Evolutionary conservation across 495 filamentous ascomycete species (phyloP).

Genomic region (Penicillium arizonense): DNA sequence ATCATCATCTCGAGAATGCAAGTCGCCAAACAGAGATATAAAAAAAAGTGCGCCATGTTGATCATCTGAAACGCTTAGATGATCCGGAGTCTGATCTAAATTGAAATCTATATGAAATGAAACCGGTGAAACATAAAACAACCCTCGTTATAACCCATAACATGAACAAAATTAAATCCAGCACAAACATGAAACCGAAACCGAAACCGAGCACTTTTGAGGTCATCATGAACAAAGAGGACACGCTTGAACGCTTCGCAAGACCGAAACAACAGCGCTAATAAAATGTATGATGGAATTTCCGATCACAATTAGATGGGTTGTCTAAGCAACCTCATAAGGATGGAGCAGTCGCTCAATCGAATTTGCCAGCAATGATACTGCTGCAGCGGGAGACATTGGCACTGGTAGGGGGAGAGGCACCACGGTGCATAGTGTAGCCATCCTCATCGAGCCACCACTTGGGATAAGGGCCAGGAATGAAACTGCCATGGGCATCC

Average conservation of each 20-base stretch:
- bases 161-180: background rate
- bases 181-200: conserved; percentile 1
- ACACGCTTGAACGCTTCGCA: conserved; percentile 26
- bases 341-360: conserved; percentile 11
- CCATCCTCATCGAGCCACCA: conserved; percentile 42
- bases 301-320: background rate
- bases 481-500: conserved; percentile 43
- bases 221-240: conserved; percentile 1
- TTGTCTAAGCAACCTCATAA: background rate
- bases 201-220: conserved; percentile 18
- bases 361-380: conserved; percentile 33
- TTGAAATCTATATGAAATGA: conserved; percentile 5
- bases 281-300: conserved; percentile 3
- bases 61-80: conserved; percentile 10
- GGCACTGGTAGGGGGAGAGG: conserved; percentile 38
- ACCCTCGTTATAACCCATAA: background rate
- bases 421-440: conserved; percentile 37
- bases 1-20: conserved; percentile 1
- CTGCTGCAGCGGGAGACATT: conserved; percentile 42
- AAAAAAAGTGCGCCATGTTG: conserved; percentile 9
- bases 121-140: background rate
- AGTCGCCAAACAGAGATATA: background rate
- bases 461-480: conserved; percentile 45
- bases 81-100: conserved; percentile 18
- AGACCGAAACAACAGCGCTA: conserved; percentile 11